These are phyloP conservation scores for Naganishia friedmannii DNA, from an alignment of 768 basidiomycete species.

Conservation along the genomic window DNA sequence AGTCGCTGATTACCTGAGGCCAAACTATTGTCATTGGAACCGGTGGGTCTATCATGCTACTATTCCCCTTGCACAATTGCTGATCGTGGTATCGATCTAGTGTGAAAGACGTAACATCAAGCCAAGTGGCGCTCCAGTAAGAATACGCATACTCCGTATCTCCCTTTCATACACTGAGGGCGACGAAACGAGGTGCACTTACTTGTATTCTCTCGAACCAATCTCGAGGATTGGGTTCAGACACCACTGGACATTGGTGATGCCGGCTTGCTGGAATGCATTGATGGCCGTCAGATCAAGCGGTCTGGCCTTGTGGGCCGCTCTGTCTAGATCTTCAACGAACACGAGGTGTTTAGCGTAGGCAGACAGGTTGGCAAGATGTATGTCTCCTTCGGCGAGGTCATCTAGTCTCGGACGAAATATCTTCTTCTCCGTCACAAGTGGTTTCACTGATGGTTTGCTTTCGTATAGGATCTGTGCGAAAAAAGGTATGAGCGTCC, in stretches of 20 bases:
- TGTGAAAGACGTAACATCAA: too few species aligned
- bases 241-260: too few species aligned
- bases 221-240: too few species aligned
- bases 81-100: too few species aligned
- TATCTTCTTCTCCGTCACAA: background rate
- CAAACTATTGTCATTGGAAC: too few species aligned
- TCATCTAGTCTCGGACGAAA: background rate
- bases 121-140: too few species aligned
- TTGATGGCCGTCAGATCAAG: background rate
- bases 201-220: too few species aligned
- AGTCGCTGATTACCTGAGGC: background rate
- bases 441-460: background rate
- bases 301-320: background rate
- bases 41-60: too few species aligned
- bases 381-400: background rate
- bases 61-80: too few species aligned
- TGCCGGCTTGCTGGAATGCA: slow-evolving; percentile 5
- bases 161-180: too few species aligned
- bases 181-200: too few species aligned
- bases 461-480: background rate
- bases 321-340: background rate
- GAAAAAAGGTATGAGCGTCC: background rate
- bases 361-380: background rate
- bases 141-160: too few species aligned
- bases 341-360: background rate